Conservation (phyloP, 306 rosid species). For the Abrus pulchellus region DNA sequence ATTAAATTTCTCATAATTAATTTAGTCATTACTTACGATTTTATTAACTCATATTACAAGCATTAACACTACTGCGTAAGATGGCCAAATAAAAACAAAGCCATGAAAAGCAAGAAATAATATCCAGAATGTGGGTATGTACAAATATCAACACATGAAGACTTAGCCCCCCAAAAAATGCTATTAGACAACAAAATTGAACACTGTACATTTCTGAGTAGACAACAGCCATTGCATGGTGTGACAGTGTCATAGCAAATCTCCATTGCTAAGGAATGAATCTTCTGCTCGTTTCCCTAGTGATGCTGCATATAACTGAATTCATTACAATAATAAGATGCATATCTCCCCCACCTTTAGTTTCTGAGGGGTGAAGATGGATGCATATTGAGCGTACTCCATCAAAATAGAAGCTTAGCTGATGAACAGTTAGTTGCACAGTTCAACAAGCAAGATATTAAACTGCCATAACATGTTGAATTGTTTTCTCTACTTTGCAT, state of each 20-base stretch:
- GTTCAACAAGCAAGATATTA: constrained; percentile 64
- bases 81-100: constrained; percentile 13
- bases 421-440: constrained; percentile 64
- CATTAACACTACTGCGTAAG: constrained; percentile 6
- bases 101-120: neutral
- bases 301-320: constrained; percentile 16
- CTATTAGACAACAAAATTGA: constrained; percentile 23
- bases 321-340: constrained; percentile 32
- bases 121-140: constrained; percentile 13
- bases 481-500: constrained; percentile 60
- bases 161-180: constrained; percentile 18
- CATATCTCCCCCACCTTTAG: constrained; percentile 20
- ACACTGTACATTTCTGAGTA: constrained; percentile 40
- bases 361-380: constrained; percentile 24
- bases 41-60: constrained; percentile 17
- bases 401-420: constrained; percentile 49
- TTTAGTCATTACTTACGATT: neutral
- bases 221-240: constrained; percentile 35
- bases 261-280: constrained; percentile 37
- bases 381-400: constrained; percentile 8
- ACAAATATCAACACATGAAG: constrained; percentile 37
- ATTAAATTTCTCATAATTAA: neutral
- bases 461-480: constrained; percentile 51
- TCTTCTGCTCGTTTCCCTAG: neutral
- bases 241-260: constrained; percentile 23